A percentile compares a stretch with the other conserved stretches of the same genome.
Evolutionary conservation across 257 asterid genomes (phyloP).

Genomic region (Leptodermis oblonga): DNA sequence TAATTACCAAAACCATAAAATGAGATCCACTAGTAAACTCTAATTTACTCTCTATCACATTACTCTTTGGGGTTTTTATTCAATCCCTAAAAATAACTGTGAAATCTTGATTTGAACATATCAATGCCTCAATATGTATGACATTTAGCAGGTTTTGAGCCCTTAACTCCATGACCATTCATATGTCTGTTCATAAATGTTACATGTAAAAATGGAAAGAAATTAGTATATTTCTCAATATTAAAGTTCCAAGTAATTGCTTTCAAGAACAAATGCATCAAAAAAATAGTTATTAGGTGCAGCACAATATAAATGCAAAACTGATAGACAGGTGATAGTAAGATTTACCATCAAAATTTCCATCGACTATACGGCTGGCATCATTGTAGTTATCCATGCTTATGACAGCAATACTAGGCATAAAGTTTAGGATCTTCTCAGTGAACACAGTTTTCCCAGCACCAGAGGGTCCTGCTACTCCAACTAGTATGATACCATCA

Average conservation of each 20-base stretch:
- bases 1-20: conserved; percentile 9
- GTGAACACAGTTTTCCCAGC: conserved; percentile 94
- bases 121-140: not conserved
- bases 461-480: conserved; percentile 97
- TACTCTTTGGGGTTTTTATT: not conserved
- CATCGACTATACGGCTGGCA: conserved; percentile 79
- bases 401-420: conserved; percentile 84
- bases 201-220: not conserved
- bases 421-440: conserved; percentile 74
- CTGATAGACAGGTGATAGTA: not conserved
- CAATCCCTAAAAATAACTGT: not conserved
- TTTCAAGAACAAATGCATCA: not conserved
- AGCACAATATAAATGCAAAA: not conserved
- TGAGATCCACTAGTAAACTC: not conserved
- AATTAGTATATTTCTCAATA: not conserved
- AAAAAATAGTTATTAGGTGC: not conserved
- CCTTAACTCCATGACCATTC: not conserved
- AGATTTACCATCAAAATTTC: conserved; percentile 80
- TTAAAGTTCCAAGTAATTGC: not conserved
- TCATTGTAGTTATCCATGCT: conserved; percentile 96
- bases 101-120: not conserved
- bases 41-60: not conserved
- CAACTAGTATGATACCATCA: conserved; percentile 75
- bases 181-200: not conserved
- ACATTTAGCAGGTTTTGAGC: not conserved